Percentiles rank a stretch among this genome's conserved stretches.
These are phyloP conservation scores for Fraxinus xanthoxyloides DNA, from an alignment of 305 asterid species.

Conservation along the genomic window DNA sequence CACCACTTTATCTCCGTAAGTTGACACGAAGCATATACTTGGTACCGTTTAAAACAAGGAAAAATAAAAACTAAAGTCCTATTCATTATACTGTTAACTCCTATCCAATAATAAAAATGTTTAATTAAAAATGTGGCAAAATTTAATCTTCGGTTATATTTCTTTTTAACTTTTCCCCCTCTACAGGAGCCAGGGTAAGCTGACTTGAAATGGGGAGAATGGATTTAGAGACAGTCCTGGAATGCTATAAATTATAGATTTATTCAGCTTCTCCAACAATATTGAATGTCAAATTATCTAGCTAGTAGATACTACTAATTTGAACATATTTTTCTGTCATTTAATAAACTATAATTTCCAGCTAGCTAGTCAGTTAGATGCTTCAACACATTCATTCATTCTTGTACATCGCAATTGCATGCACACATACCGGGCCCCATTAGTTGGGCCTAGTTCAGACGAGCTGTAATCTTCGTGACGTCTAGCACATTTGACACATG, in stretches of 20 bases:
- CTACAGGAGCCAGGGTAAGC: not conserved
- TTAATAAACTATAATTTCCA: not conserved
- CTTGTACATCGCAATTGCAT: not conserved
- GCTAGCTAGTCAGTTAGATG: not conserved
- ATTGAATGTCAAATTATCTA: not conserved
- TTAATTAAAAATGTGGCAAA: not conserved
- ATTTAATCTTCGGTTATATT: not conserved
- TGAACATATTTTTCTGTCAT: not conserved
- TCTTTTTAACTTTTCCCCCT: not conserved
- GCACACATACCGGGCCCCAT: not conserved
- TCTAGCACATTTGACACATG: not conserved
- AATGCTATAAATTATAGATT: not conserved
- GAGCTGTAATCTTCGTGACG: not conserved
- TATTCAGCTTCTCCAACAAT: not conserved
- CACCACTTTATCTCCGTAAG: constrained; percentile 2
- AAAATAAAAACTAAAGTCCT: not conserved
- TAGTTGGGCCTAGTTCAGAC: not conserved
- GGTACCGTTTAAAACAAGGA: not conserved
- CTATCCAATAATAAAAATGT: not conserved
- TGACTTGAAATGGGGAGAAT: not conserved
- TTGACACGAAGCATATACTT: not conserved
- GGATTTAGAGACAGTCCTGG: not conserved
- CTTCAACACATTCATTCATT: not conserved
- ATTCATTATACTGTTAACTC: not conserved
- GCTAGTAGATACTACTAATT: not conserved